Evolutionary conservation across 441 rosid genomes (phyloP), one percentile per base, ranked within the genome.

Genomic region (Populus hybrid): DNA sequence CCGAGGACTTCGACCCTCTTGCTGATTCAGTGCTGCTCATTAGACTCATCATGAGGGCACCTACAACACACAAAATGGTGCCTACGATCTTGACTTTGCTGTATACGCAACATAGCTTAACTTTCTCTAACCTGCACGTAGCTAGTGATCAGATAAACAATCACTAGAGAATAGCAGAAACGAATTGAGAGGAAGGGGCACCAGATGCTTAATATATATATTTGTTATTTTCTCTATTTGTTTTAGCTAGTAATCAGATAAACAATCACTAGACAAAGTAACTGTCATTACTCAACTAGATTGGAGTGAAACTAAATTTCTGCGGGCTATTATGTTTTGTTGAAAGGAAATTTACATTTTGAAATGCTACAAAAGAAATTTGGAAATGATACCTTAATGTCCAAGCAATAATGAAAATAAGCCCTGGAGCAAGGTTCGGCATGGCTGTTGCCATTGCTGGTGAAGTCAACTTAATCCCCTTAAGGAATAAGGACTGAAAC

Each of bases 371-470:
- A 24, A 7, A 10, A 42, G 28, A 8, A 10, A 75, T 30, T 30
- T 30, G 32, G 32, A 30, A 30, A 30, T 30, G 32, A 30, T 81
- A 90, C 98, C 93, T 82, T 34, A 82, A 82, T 61, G 79, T 71
- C 94, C 98, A 93, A n/a, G 98, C 95, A 57, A 95, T 93, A 57
- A 88, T 73, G 78, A 95, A 95, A 75, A 91, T 90, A 18, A 95
- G 88, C 65, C 91, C 96, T 0, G 97, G 97, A 83, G 94, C 91
- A 30, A 93, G 92, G 82, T 95, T 95, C 7, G 94, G 99, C 99
- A 95, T 95, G 36, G 99, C 94, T 59, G 97, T 95, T 69, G 97
- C 98, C 82, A 91, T 75, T 63, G 96, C 91, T 57, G 97, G 95
- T 71, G 98, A 92, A 12, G 95, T 93, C 64, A 90, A 80, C 76